Base-by-base conservation (phyloP, 805 yeast species). In the Scheffersomyces lignosus region DNA sequence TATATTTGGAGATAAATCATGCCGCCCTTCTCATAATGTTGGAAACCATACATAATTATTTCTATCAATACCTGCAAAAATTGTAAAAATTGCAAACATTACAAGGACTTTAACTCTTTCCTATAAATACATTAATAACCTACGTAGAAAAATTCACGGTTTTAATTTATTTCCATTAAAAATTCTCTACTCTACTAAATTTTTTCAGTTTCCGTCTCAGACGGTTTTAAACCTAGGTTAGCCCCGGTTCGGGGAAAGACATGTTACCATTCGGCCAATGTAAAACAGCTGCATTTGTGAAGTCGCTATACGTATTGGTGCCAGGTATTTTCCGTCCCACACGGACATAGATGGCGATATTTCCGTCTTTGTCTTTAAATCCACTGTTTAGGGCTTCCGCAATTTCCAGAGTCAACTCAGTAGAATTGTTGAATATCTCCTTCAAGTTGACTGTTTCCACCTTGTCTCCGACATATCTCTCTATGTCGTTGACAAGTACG, bases 401-500 rank as follows among this genome's bases (percentile, higher is more conserved):
- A 1, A 72, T 47, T 43, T 64, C 48, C 1, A 2, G 45, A 1
- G 47, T 38, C 35, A 64, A 51, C 33, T 51, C 52, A 4, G 47
- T 31, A 17, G 49, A 41, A 1, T 68, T 44, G 8, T 37, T 32
- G 16, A 64, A 43, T 20, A 54, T 34, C 15, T 27, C 34, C 14
- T 41, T 49, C 26, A 66, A 34, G 39, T 76, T 68, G 15, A 85
- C 57, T 1, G 71, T 55, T 4, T 47, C 49, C 5, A 40, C 35
- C 17, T 70, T 63, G 3, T 57, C 54, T 0, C 88, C 96, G 4
- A 80, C 75, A 51, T 75, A 86, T 15, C 81, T 64, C 57, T 89
- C 96, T 14, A 89, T 64, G 52, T 89, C 97, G 50, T 89, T 88
- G 18, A 89, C 64, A 27, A 89, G 52, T 31, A 89, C 57, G 1